Evolutionary conservation across 1,284 basidiomycete species (phyloP).

Genomic region (Leccinum subrobustum): DNA sequence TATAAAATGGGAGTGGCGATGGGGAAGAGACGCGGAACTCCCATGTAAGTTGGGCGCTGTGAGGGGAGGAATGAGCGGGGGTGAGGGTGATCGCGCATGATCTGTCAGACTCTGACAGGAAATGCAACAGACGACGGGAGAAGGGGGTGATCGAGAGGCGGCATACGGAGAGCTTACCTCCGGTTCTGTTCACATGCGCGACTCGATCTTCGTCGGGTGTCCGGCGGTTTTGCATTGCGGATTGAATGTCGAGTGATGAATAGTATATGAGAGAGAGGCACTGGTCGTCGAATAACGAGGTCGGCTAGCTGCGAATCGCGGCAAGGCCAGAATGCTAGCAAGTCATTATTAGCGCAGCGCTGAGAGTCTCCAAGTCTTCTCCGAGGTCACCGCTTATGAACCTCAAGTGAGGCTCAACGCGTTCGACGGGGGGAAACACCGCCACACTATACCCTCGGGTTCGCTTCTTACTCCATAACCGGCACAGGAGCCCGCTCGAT

Average conservation of each 20-base stretch:
- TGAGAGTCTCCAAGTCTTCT: neutral
- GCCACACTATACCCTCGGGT: neutral
- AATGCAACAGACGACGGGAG: slow-evolving; percentile 5
- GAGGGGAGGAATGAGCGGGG: neutral
- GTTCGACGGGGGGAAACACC: neutral
- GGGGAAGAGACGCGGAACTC: neutral
- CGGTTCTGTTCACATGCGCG: slow-evolving; percentile 14
- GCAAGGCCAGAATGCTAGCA: neutral
- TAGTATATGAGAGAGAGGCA: no score
- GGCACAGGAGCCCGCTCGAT: neutral
- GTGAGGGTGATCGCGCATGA: slow-evolving; percentile 18
- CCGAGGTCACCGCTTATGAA: neutral
- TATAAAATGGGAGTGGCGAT: neutral
- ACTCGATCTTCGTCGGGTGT: slow-evolving; percentile 14
- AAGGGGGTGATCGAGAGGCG: slow-evolving; percentile 10
- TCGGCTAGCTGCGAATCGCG: neutral
- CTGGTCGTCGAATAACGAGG: no score
- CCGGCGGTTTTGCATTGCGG: slow-evolving; percentile 28
- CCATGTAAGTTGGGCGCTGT: slow-evolving; percentile 8
- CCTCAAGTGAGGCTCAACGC: neutral
- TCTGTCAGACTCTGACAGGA: slow-evolving; percentile 12
- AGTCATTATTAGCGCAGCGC: neutral
- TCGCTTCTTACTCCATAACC: neutral
- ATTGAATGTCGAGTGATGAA: neutral
- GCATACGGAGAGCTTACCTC: slow-evolving; percentile 28